These are phyloP conservation scores for Calonectria honghensis DNA, from an alignment of 2,329 filamentous ascomycete genomes.

Conservation along the genomic window DNA sequence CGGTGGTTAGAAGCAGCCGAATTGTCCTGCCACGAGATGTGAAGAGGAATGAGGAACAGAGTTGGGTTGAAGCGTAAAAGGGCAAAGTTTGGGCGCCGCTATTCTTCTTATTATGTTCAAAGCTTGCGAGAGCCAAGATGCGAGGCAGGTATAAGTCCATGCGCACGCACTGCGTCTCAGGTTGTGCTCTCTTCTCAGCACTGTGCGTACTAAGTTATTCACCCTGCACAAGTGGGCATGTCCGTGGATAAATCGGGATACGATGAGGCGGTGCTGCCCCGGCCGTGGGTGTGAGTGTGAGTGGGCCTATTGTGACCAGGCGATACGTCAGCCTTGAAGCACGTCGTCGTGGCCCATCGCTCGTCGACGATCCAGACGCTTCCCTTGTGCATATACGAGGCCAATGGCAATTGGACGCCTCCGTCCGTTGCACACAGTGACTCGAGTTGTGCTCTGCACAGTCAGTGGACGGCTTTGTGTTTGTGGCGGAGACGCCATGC, in stretches of 20 bases:
- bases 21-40: background rate
- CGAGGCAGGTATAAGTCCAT: background rate
- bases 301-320: slow-evolving; percentile 17
- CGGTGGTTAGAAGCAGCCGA: background rate
- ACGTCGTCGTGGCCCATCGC: slow-evolving; percentile 28
- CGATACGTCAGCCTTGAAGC: slow-evolving; percentile 33
- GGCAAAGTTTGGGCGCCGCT: background rate
- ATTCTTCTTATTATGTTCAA: background rate
- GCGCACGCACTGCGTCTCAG: background rate
- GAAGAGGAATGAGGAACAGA: background rate
- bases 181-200: background rate
- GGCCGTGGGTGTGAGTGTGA: slow-evolving; percentile 24
- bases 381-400: slow-evolving; percentile 27
- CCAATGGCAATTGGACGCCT: slow-evolving; percentile 17
- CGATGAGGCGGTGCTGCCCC: slow-evolving; percentile 29
- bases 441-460: background rate
- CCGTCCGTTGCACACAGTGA: slow-evolving; percentile 21
- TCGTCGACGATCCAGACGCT: background rate
- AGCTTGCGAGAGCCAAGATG: slow-evolving; percentile 1
- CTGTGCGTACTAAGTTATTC: background rate
- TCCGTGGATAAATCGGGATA: slow-evolving; percentile 39
- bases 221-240: slow-evolving; percentile 3
- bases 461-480: background rate
- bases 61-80: background rate
- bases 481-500: slow-evolving; percentile 1